Evolutionary conservation across 495 filamentous ascomycete genomes (phyloP).

Genomic region (Collariella sp.): DNA sequence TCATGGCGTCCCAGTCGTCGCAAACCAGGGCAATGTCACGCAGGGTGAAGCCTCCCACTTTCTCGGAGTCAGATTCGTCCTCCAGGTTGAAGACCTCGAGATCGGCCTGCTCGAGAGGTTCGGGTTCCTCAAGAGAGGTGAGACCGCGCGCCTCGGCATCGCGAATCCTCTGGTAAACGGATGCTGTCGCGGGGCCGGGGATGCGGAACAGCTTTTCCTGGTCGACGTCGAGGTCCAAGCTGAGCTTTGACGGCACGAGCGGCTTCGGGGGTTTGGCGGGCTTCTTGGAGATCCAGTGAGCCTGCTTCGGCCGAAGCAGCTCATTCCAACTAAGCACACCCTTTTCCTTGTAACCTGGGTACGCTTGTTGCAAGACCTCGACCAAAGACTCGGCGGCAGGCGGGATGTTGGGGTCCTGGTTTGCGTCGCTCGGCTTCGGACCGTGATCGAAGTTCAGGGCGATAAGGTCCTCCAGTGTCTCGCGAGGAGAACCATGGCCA

Average conservation of each 20-base stretch:
- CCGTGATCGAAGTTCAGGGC: constrained; percentile 41
- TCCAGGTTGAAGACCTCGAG: constrained; percentile 46
- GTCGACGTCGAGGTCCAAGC: constrained; percentile 71
- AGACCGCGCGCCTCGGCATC: constrained; percentile 52
- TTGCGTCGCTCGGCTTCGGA: constrained; percentile 27
- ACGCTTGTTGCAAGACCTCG: constrained; percentile 59
- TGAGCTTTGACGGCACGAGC: constrained; percentile 76
- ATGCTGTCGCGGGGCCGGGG: constrained; percentile 38
- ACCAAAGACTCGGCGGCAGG: constrained; percentile 54
- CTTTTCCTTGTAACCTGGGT: constrained; percentile 60
- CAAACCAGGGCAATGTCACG: constrained; percentile 72
- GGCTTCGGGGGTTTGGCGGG: constrained; percentile 69
- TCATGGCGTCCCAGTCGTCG: constrained; percentile 67
- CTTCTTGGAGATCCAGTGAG: constrained; percentile 58
- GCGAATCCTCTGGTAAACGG: constrained; percentile 42
- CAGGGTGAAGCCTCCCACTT: constrained; percentile 58
- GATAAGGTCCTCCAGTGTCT: constrained; percentile 24
- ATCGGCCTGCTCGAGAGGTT: constrained; percentile 43
- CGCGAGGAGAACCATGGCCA: constrained; percentile 10
- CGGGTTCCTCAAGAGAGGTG: constrained; percentile 46
- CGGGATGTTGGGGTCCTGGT: constrained; percentile 44
- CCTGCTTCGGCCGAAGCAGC: constrained; percentile 65
- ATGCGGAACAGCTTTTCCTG: constrained; percentile 73
- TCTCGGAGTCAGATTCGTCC: constrained; percentile 53
- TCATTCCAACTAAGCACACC: constrained; percentile 60